phyloP scores from a whole-genome alignment of 2,329 filamentous ascomycete genomes.

The Microcera coccophila region DNA sequence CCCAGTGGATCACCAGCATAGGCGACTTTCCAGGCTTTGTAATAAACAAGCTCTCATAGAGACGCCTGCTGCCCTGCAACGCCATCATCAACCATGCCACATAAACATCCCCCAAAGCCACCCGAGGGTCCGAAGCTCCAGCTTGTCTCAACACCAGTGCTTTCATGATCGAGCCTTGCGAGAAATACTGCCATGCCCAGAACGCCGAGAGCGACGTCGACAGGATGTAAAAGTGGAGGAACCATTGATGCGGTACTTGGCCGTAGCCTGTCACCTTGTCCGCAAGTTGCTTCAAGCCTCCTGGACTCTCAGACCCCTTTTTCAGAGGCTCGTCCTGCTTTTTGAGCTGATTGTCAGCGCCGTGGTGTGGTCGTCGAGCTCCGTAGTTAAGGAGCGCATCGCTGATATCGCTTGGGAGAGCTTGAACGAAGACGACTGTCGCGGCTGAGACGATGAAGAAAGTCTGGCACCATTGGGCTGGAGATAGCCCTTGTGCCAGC shows the following conservation, averaged over 20 bases:
- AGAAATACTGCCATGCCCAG: constrained; percentile 65
- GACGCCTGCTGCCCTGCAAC: constrained; percentile 68
- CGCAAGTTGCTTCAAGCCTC: constrained; percentile 27
- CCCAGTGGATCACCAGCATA: constrained; percentile 86
- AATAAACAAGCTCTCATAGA: constrained; percentile 70
- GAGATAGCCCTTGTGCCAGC: constrained; percentile 15
- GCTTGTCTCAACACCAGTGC: constrained; percentile 41
- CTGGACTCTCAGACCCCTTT: neutral
- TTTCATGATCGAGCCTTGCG: constrained; percentile 51
- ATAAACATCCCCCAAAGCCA: constrained; percentile 59
- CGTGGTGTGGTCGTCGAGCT: constrained; percentile 36
- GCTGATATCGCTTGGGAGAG: constrained; percentile 43
- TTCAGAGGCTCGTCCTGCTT: neutral
- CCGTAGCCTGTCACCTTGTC: constrained; percentile 30
- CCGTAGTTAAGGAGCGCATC: constrained; percentile 49
- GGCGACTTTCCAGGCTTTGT: constrained; percentile 59
- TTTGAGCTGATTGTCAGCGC: constrained; percentile 15
- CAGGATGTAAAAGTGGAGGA: constrained; percentile 78
- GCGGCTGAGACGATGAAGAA: constrained; percentile 45
- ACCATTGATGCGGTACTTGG: constrained; percentile 83
- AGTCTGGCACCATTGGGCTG: constrained; percentile 40
- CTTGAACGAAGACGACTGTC: constrained; percentile 40
- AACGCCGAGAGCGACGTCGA: constrained; percentile 67
- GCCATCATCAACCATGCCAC: constrained; percentile 70
- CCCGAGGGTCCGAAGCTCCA: constrained; percentile 28